Percentiles rank a stretch among this genome's conserved stretches.
phyloP scores from a whole-genome alignment of 1,139 yeast species.

The Yamadazyma dushanensis region DNA sequence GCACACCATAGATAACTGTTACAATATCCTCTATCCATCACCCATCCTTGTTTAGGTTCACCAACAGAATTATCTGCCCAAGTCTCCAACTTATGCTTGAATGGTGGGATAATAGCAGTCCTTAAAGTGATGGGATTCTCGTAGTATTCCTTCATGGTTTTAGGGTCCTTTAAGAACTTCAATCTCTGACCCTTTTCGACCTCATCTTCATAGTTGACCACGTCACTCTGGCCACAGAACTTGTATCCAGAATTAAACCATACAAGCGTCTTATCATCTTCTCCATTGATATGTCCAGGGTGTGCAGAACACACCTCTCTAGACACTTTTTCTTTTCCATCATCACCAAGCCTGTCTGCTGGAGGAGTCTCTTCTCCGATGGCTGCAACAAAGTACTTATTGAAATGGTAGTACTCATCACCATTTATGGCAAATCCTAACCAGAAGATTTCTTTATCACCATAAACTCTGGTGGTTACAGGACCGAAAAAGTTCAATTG shows the following conservation, averaged over 20 bases:
- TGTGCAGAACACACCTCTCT: slow-evolving; percentile 44
- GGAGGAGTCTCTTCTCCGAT: slow-evolving; percentile 28
- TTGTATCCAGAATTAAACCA: slow-evolving; percentile 39
- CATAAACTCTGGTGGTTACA: slow-evolving; percentile 26
- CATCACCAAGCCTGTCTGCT: slow-evolving; percentile 19
- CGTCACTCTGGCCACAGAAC: slow-evolving; percentile 30
- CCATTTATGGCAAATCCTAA: slow-evolving; percentile 33
- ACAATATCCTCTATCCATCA: slow-evolving; percentile 34
- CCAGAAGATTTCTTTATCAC: slow-evolving; percentile 40
- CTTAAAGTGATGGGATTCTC: slow-evolving; percentile 23
- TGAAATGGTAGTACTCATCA: slow-evolving; percentile 33
- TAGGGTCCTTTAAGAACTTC: slow-evolving; percentile 19
- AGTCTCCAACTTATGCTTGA: slow-evolving; percentile 24
- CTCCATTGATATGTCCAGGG: slow-evolving; percentile 42
- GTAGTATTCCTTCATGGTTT: slow-evolving; percentile 23
- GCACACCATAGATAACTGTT: slow-evolving; percentile 48
- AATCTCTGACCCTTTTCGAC: slow-evolving; percentile 19
- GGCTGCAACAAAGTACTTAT: slow-evolving; percentile 29
- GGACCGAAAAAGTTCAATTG: slow-evolving; percentile 30
- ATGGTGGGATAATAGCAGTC: slow-evolving; percentile 34
- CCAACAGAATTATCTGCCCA: slow-evolving; percentile 24
- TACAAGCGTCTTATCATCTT: slow-evolving; percentile 27
- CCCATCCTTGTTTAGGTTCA: slow-evolving; percentile 35
- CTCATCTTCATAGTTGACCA: slow-evolving; percentile 27
- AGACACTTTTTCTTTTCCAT: slow-evolving; percentile 22